Percentiles rank a stretch among this genome's conserved stretches.
Evolutionary conservation across 441 rosid genomes (phyloP).

Genomic region (Hypseocharis bilobata): DNA sequence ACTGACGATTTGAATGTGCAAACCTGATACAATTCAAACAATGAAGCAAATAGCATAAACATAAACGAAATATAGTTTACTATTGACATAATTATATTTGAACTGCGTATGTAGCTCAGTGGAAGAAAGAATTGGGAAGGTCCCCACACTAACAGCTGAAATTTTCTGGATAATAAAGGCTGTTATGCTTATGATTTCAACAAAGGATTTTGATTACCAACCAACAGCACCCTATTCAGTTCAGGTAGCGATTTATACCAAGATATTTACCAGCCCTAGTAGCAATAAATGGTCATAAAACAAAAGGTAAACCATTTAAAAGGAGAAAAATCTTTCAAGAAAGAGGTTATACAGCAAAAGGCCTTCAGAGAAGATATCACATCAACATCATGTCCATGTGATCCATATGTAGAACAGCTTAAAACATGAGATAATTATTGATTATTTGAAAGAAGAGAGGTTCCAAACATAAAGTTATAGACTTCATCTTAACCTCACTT

Average conservation of each 20-base stretch:
- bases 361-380: not conserved
- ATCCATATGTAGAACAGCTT: not conserved
- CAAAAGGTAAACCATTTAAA: not conserved
- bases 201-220: not conserved
- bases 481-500: no score
- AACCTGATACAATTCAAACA: slow-evolving; percentile 47
- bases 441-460: not conserved
- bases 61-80: not conserved
- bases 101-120: not conserved
- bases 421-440: not conserved
- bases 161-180: not conserved
- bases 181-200: not conserved
- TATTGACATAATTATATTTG: not conserved
- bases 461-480: not conserved
- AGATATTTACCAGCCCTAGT: not conserved
- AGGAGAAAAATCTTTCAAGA: no score
- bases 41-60: slow-evolving; percentile 17
- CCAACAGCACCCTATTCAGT: not conserved
- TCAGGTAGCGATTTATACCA: not conserved
- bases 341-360: no score
- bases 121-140: not conserved
- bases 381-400: not conserved
- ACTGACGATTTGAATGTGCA: slow-evolving; percentile 56
- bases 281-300: not conserved
- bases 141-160: not conserved